Evolutionary conservation across 768 basidiomycete species (phyloP).

Genomic region (Podaxis sp.): DNA sequence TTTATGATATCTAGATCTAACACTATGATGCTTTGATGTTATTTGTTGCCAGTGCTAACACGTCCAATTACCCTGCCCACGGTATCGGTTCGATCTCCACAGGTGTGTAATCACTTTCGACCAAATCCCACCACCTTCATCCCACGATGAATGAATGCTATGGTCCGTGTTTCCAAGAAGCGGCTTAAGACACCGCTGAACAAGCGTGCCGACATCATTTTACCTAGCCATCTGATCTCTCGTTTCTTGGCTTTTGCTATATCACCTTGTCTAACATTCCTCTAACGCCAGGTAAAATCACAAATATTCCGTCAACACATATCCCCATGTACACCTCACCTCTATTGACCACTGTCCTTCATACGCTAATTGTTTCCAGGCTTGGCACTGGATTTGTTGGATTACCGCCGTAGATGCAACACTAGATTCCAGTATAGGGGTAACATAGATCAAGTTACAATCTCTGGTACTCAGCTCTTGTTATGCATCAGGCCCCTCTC

Average conservation of each 20-base stretch:
- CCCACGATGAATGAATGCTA: constrained; percentile 41
- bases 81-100: not conserved
- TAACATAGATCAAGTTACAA: not conserved
- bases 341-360: not conserved
- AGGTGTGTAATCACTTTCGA: not conserved
- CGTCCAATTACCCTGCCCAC: not conserved
- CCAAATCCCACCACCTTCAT: constrained; percentile 25
- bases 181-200: constrained; percentile 79
- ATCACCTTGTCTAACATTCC: not conserved
- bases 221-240: constrained; percentile 71
- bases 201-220: constrained; percentile 64
- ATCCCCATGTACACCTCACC: not conserved
- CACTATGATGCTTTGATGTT: not conserved
- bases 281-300: not conserved
- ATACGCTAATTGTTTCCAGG: not conserved
- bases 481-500: not conserved
- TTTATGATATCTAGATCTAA: not conserved
- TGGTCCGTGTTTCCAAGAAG: constrained; percentile 95
- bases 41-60: not conserved
- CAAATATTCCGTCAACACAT: not conserved
- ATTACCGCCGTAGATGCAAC: not conserved
- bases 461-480: not conserved
- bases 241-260: not conserved
- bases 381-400: not conserved
- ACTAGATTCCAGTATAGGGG: not conserved